A percentile compares a stretch with the other conserved stretches of the same genome.
phyloP scores from a whole-genome alignment of 2,329 filamentous ascomycete species.

The Arthrobotrys pseudoclavata region DNA sequence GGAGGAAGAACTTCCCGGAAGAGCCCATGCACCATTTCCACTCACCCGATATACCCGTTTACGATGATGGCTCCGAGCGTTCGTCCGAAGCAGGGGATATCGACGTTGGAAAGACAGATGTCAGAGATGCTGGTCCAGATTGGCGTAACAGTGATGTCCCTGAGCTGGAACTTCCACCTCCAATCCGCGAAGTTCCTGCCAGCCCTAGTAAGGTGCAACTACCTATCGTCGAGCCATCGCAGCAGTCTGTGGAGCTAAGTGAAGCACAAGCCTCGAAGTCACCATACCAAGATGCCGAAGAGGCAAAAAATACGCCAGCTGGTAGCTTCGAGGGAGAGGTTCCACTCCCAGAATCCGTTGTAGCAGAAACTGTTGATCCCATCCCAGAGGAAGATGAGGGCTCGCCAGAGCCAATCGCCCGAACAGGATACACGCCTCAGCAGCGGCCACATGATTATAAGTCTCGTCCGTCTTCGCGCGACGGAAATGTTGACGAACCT shows the following conservation, averaged over 20 bases:
- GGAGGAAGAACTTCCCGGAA: conserved; percentile 26
- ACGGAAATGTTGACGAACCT: not conserved
- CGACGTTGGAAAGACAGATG: conserved; percentile 39
- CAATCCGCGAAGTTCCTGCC: conserved; percentile 46
- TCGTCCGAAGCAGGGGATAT: conserved; percentile 54
- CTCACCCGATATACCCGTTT: conserved; percentile 16
- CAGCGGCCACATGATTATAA: conserved; percentile 33
- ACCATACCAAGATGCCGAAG: conserved; percentile 40
- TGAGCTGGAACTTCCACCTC: conserved; percentile 44
- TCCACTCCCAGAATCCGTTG: not conserved
- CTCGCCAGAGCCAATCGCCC: not conserved
- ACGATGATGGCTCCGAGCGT: conserved; percentile 51
- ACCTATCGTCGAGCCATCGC: not conserved
- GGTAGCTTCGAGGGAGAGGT: not conserved
- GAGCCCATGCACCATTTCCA: conserved; percentile 45
- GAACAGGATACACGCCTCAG: conserved; percentile 44
- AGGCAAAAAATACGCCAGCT: conserved; percentile 18
- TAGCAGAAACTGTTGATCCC: not conserved
- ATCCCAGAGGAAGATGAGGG: not conserved
- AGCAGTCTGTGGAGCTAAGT: not conserved
- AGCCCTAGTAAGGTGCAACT: conserved; percentile 44
- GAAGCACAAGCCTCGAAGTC: conserved; percentile 14
- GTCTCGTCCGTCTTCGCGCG: conserved; percentile 35
- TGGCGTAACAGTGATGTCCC: conserved; percentile 46
- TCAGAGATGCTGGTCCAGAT: conserved; percentile 46